These are phyloP conservation scores for Ceratocystis lukuohia DNA, from an alignment of 2,329 filamentous ascomycete species.

Conservation along the genomic window DNA sequence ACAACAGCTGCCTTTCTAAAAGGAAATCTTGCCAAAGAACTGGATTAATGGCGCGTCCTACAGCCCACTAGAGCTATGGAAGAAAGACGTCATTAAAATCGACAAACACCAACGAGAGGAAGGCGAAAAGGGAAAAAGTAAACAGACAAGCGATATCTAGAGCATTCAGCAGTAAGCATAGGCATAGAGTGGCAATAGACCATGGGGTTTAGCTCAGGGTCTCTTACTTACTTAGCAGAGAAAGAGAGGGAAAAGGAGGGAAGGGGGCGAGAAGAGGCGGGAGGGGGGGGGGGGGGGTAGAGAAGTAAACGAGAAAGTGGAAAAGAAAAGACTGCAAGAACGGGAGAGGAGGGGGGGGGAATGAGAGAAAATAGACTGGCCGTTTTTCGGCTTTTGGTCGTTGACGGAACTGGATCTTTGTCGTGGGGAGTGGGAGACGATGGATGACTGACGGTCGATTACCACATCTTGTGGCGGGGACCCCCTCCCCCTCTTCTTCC, in stretches of 20 bases:
- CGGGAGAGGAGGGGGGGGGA: not conserved
- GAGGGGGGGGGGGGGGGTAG: not conserved
- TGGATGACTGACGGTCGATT: constrained; percentile 14
- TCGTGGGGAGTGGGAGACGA: constrained; percentile 12
- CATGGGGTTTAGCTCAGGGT: constrained; percentile 1
- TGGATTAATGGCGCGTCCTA: too few species aligned
- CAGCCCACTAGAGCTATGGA: too few species aligned
- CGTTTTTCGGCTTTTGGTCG: constrained; percentile 1
- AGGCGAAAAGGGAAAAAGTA: too few species aligned
- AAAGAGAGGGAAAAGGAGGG: not conserved
- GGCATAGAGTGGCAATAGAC: not conserved
- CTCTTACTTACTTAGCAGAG: constrained; percentile 2
- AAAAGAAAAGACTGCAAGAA: not conserved
- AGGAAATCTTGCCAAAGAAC: too few species aligned
- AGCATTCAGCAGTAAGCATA: not conserved
- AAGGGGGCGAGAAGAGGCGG: not conserved
- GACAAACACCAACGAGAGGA: too few species aligned
- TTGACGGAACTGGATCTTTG: not conserved
- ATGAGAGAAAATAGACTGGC: not conserved
- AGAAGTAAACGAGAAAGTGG: not conserved
- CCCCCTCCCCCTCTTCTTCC: not conserved
- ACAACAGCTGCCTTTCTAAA: too few species aligned
- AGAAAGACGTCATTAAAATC: not conserved
- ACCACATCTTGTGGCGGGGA: not conserved
- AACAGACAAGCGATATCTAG: not conserved